Percentiles rank a stretch among this genome's conserved stretches.
Conservation (phyloP, 495 filamentous ascomycete species). For the Penicillium taxi region DNA sequence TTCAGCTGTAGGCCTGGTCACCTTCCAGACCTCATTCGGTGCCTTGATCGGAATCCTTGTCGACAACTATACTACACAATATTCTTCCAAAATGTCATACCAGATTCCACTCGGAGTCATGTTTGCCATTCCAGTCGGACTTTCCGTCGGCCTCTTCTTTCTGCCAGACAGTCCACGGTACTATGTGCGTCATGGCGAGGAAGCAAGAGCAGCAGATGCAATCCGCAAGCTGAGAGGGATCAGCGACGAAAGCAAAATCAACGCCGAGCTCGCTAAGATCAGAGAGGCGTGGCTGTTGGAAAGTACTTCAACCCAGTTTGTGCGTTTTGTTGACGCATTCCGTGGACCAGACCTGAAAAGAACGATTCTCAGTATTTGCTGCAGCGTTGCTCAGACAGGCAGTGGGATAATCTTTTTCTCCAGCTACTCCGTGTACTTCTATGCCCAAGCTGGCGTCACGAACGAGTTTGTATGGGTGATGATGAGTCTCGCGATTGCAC, state of each 20-base stretch:
- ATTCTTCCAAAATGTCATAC: neutral
- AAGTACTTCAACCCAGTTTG: neutral
- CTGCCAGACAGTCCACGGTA: neutral
- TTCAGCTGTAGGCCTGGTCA: neutral
- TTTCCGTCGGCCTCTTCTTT: neutral
- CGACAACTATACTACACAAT: slow-evolving; percentile 1
- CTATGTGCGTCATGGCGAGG: neutral
- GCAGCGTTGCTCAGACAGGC: neutral
- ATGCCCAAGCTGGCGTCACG: neutral
- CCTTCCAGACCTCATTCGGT: slow-evolving; percentile 3
- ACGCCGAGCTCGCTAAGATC: neutral
- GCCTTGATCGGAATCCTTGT: slow-evolving; percentile 2
- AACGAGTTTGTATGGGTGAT: slow-evolving; percentile 2
- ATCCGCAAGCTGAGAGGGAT: neutral
- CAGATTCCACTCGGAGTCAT: neutral
- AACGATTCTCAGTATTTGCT: neutral
- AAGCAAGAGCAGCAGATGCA: neutral
- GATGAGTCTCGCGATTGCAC: slow-evolving; percentile 2
- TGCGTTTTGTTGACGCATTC: neutral
- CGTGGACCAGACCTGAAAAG: neutral
- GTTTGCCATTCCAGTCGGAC: neutral
- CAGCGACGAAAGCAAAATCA: neutral
- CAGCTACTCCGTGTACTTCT: slow-evolving; percentile 1
- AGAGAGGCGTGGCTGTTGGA: neutral
- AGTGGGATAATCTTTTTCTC: neutral